Conservation (phyloP, 495 filamentous ascomycete species). For the Neurospora terricola region DNA sequence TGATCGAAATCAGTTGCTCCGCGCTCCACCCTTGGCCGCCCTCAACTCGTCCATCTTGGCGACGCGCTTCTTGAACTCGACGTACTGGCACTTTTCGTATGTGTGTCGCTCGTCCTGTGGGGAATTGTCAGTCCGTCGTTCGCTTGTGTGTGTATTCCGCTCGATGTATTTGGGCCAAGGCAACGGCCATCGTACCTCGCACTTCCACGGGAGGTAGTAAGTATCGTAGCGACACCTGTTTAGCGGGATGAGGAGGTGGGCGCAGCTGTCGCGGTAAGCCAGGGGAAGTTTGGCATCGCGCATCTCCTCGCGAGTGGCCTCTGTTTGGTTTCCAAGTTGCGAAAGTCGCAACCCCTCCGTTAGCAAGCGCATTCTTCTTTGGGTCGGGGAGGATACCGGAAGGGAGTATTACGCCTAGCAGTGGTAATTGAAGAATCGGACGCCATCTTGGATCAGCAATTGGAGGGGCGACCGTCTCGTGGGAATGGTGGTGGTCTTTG, state of each 20-base stretch:
- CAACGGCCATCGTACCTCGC: slow-evolving; percentile 56
- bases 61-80: slow-evolving; percentile 95
- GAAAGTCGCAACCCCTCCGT: neutral
- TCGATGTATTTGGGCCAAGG: neutral
- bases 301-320: slow-evolving; percentile 85
- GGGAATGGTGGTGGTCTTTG: slow-evolving; percentile 13
- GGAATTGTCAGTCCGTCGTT: neutral
- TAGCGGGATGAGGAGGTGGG: slow-evolving; percentile 84
- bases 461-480: slow-evolving; percentile 12
- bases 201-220: slow-evolving; percentile 97
- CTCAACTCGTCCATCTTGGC: slow-evolving; percentile 97
- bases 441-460: slow-evolving; percentile 27
- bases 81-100: slow-evolving; percentile 99
- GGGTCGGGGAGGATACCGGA: neutral
- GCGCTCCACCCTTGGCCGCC: slow-evolving; percentile 70
- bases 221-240: slow-evolving; percentile 88
- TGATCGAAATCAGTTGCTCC: slow-evolving; percentile 62
- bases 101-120: slow-evolving; percentile 81
- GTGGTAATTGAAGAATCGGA: slow-evolving; percentile 20
- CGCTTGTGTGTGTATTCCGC: neutral
- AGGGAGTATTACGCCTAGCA: slow-evolving; percentile 22
- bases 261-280: slow-evolving; percentile 89
- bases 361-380: neutral
- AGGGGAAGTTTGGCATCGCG: slow-evolving; percentile 79
- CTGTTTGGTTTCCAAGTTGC: slow-evolving; percentile 14